Conservation (phyloP, 2,329 filamentous ascomycete species). For the Podosphaera fusca region DNA sequence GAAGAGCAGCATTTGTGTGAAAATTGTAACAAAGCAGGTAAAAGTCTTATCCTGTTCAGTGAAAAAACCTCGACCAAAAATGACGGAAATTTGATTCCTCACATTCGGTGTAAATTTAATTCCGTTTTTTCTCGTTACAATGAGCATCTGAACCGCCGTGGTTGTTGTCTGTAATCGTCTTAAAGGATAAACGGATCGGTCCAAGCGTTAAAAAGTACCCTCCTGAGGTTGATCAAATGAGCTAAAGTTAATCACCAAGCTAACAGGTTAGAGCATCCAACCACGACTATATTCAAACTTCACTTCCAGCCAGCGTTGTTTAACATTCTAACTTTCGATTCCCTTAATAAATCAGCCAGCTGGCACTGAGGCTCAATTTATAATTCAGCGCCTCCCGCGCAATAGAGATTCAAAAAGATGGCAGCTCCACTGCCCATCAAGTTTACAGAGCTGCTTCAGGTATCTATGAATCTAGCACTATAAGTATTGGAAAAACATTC, state of each 20-base stretch:
- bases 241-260: background rate
- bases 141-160: too few species aligned
- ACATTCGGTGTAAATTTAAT: too few species aligned
- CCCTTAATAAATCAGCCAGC: background rate
- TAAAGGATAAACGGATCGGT: too few species aligned
- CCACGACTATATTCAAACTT: background rate
- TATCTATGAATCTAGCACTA: slow-evolving; percentile 22
- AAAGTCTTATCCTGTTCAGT: too few species aligned
- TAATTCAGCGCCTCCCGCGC: slow-evolving; percentile 10
- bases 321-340: background rate
- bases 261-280: background rate
- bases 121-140: too few species aligned
- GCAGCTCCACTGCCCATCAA: slow-evolving; percentile 57
- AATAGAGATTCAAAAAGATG: slow-evolving; percentile 13
- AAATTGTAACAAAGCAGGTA: too few species aligned
- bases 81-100: too few species aligned
- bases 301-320: background rate
- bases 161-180: too few species aligned
- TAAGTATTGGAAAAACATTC: slow-evolving; percentile 12
- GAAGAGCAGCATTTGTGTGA: too few species aligned
- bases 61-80: too few species aligned
- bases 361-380: slow-evolving; percentile 11
- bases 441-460: slow-evolving; percentile 77
- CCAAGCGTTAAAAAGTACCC: too few species aligned
- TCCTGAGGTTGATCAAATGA: too few species aligned